phyloP scores from a whole-genome alignment of 176 grass and related monocot species.

The Tuctoria greenei region DNA sequence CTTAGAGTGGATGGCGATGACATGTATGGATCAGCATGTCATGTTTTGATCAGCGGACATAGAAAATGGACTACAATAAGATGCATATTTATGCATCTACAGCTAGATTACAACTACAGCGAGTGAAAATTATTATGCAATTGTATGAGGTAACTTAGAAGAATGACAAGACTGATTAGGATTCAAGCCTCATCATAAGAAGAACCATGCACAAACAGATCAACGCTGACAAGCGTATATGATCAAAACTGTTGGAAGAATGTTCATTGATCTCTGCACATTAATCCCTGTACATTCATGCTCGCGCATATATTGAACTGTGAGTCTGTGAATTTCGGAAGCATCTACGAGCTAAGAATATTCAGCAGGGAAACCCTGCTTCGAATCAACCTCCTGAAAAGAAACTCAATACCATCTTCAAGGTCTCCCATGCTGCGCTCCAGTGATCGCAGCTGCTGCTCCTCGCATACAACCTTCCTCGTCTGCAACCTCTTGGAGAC shows the following conservation, averaged over 20 bases:
- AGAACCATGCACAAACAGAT: neutral
- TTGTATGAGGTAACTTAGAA: no score
- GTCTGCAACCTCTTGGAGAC: constrained; percentile 47
- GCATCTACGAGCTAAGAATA: constrained; percentile 41
- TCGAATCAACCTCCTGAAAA: constrained; percentile 50
- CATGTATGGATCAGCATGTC: neutral
- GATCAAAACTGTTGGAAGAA: constrained; percentile 15
- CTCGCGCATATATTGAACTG: neutral
- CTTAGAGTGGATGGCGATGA: neutral
- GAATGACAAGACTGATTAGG: neutral
- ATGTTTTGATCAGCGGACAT: no score
- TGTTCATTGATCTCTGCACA: neutral
- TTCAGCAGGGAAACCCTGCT: constrained; percentile 50
- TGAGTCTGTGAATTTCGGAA: neutral
- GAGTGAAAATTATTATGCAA: no score
- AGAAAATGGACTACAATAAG: no score
- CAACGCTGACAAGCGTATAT: neutral
- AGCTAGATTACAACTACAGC: no score
- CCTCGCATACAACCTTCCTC: constrained; percentile 35
- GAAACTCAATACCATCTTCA: constrained; percentile 19
- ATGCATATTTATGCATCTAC: no score
- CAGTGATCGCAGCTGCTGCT: constrained; percentile 42
- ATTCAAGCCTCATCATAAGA: neutral
- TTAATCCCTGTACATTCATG: constrained; percentile 2
- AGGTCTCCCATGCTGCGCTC: constrained; percentile 42